Percentiles rank a stretch among this genome's conserved stretches.
Conservation (phyloP, 2,329 filamentous ascomycete genomes). For the Ascochyta pisi region DNA sequence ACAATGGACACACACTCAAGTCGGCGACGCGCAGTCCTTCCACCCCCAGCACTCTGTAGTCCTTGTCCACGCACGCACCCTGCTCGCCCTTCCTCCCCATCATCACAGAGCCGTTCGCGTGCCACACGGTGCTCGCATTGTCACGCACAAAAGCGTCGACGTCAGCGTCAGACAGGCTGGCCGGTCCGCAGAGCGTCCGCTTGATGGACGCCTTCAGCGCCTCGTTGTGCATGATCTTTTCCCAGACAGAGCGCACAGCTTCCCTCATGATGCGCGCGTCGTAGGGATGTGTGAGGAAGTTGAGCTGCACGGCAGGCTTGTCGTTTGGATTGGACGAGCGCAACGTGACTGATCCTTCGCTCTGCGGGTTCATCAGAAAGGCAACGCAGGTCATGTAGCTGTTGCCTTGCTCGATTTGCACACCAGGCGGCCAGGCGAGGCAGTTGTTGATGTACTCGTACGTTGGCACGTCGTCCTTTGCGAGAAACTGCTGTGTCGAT, state of each 20-base stretch:
- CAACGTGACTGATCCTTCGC: slow-evolving; percentile 59
- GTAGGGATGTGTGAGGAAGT: slow-evolving; percentile 61
- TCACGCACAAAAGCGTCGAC: slow-evolving; percentile 49
- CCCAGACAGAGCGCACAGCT: slow-evolving; percentile 49
- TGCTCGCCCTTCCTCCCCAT: slow-evolving; percentile 47
- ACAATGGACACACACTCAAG: slow-evolving; percentile 42
- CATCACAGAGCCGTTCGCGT: slow-evolving; percentile 47
- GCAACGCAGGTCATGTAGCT: slow-evolving; percentile 38
- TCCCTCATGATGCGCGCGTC: slow-evolving; percentile 53
- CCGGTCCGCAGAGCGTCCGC: slow-evolving; percentile 53
- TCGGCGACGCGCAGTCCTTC: slow-evolving; percentile 51
- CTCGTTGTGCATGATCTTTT: slow-evolving; percentile 54
- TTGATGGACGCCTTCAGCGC: slow-evolving; percentile 59
- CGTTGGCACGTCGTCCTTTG: slow-evolving; percentile 61
- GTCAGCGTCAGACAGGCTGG: slow-evolving; percentile 58
- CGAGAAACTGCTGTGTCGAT: slow-evolving; percentile 54
- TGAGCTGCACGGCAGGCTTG: slow-evolving; percentile 62
- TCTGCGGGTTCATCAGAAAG: slow-evolving; percentile 61
- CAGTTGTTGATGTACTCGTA: slow-evolving; percentile 59
- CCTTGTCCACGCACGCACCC: slow-evolving; percentile 47
- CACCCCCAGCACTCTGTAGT: slow-evolving; percentile 48
- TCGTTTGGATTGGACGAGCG: slow-evolving; percentile 60
- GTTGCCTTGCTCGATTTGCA: slow-evolving; percentile 42
- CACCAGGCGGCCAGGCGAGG: slow-evolving; percentile 35
- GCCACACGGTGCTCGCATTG: slow-evolving; percentile 44